phyloP scores from a whole-genome alignment of 805 yeast species.

The Grigorovia transvaalensis region DNA sequence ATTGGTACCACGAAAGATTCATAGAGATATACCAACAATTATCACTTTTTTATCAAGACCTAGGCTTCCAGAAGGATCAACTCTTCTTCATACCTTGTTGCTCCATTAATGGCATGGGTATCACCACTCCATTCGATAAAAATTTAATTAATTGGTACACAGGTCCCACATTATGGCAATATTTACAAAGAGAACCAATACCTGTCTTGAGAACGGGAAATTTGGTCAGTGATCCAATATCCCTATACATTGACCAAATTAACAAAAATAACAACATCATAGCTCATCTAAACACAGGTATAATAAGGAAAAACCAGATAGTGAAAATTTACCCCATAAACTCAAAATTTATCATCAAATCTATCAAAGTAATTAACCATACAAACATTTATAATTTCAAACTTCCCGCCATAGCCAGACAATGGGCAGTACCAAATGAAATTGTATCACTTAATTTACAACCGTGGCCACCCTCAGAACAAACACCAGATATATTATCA shows the following conservation, averaged over 20 bases:
- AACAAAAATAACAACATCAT: not conserved
- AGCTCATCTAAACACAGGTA: not conserved
- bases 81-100: constrained; percentile 87
- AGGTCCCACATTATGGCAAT: constrained; percentile 6
- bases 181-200: not conserved
- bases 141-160: constrained; percentile 19
- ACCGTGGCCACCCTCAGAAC: not conserved
- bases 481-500: not conserved
- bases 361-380: not conserved
- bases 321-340: not conserved
- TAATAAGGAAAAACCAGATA: not conserved
- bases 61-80: constrained; percentile 74
- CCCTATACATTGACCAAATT: not conserved
- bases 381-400: not conserved
- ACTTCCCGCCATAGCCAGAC: not conserved
- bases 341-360: not conserved
- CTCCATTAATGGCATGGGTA: constrained; percentile 89
- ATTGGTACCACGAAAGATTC: constrained; percentile 87
- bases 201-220: not conserved
- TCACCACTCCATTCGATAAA: constrained; percentile 58
- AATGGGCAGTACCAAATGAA: not conserved
- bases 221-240: not conserved
- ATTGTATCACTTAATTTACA: not conserved
- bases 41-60: constrained; percentile 60
- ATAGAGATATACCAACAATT: constrained; percentile 82